phyloP scores from a whole-genome alignment of 106 monocot genomes.

The Platanthera zijinensis region DNA sequence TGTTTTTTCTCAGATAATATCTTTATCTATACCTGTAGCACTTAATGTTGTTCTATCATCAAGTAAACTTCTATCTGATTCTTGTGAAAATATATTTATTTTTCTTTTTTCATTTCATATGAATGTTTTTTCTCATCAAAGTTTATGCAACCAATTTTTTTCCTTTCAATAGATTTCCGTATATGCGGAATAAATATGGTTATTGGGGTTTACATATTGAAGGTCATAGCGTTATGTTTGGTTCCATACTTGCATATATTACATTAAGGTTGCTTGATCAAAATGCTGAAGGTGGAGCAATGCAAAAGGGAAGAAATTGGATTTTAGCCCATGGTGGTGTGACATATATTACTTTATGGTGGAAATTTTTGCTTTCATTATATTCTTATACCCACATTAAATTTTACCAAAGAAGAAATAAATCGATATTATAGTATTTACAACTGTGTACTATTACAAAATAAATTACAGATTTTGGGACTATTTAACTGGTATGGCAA shows the following conservation, averaged over 20 bases:
- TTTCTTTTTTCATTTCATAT: neutral
- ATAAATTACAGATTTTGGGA: constrained; percentile 67
- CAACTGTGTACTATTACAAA: neutral
- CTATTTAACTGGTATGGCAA: constrained; percentile 90
- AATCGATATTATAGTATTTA: neutral
- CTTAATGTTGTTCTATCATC: constrained; percentile 51
- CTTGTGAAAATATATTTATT: neutral
- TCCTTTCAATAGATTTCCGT: neutral
- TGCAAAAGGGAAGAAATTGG: constrained; percentile 70
- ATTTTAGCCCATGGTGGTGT: constrained; percentile 73
- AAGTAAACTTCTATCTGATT: constrained; percentile 22
- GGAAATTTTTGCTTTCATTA: constrained; percentile 86
- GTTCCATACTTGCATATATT: constrained; percentile 58
- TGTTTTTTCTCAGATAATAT: constrained; percentile 27
- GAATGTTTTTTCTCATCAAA: neutral
- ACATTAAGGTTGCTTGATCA: constrained; percentile 76
- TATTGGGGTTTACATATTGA: constrained; percentile 87
- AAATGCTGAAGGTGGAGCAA: constrained; percentile 46
- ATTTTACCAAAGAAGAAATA: neutral
- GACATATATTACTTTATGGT: constrained; percentile 67
- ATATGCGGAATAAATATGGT: constrained; percentile 73
- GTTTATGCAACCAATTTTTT: neutral
- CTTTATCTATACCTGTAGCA: constrained; percentile 33
- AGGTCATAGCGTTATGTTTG: constrained; percentile 84
- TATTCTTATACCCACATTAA: neutral